Evolutionary conservation across 306 rosid species (phyloP).

Genomic region (Malus sieversii): DNA sequence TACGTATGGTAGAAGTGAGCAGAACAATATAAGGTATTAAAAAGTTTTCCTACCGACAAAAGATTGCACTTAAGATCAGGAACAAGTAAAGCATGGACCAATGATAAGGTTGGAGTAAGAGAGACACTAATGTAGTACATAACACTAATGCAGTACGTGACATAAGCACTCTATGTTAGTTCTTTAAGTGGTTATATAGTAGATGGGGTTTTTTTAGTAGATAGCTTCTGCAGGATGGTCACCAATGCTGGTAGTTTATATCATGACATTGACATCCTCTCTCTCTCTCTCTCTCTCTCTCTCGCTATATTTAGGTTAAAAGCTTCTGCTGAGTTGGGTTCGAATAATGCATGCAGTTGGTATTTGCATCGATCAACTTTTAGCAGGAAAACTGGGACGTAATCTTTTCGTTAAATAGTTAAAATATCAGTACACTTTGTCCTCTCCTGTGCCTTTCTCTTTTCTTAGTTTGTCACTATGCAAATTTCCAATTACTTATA

Average conservation of each 20-base stretch:
- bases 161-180: conserved; percentile 30
- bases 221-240: conserved; percentile 16
- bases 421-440: neutral
- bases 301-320: neutral
- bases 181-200: conserved; percentile 40
- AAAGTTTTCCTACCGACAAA: no score
- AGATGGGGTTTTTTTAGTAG: conserved; percentile 20
- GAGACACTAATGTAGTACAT: conserved; percentile 4
- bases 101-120: no score
- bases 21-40: no score
- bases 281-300: neutral
- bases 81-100: no score
- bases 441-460: neutral
- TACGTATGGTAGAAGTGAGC: no score
- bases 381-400: neutral
- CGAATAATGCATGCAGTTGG: neutral
- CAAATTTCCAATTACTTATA: neutral
- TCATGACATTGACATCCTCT: neutral
- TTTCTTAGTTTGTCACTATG: neutral
- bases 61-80: no score
- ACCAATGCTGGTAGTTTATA: neutral
- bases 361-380: neutral
- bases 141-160: conserved; percentile 27
- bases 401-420: neutral
- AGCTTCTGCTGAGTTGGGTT: neutral